A percentile compares a stretch with the other conserved stretches of the same genome.
Conservation (phyloP, 768 basidiomycete genomes). For the Pleurotus sapidus region DNA sequence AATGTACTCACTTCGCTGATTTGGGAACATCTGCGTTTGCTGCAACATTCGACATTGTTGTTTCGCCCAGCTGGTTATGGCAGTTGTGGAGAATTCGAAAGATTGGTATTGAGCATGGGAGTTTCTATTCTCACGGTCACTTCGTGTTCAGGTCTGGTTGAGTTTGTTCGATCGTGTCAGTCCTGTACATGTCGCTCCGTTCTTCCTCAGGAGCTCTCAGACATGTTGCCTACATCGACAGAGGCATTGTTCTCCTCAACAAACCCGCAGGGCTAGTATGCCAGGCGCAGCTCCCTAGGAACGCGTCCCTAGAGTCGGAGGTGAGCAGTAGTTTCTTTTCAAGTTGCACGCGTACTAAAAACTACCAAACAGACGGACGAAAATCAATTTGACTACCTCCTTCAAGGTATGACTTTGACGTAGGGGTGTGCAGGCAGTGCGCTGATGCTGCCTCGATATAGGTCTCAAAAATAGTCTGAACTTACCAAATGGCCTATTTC, state of each 20-base stretch:
- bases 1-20: conserved; percentile 29
- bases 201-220: neutral
- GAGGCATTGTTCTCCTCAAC: conserved; percentile 50
- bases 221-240: conserved; percentile 48
- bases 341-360: neutral
- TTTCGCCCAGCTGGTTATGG: too few species aligned
- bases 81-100: too few species aligned
- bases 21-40: conserved; percentile 33
- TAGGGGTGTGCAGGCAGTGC: too few species aligned
- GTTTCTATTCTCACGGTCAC: too few species aligned
- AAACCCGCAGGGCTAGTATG: conserved; percentile 60
- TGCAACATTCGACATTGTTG: neutral
- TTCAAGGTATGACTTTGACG: conserved; percentile 22
- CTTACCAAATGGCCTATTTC: conserved; percentile 29
- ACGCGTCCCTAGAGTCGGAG: conserved; percentile 17
- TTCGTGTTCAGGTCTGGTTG: too few species aligned
- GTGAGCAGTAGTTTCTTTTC: neutral
- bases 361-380: conserved; percentile 4
- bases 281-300: conserved; percentile 26
- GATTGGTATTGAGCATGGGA: too few species aligned
- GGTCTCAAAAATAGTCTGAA: conserved; percentile 10
- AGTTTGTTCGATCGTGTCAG: too few species aligned
- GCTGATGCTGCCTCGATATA: too few species aligned
- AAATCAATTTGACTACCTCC: conserved; percentile 29
- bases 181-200: neutral